Conservation (phyloP, 1,284 basidiomycete species). For the Ceratobasidium sp. region DNA sequence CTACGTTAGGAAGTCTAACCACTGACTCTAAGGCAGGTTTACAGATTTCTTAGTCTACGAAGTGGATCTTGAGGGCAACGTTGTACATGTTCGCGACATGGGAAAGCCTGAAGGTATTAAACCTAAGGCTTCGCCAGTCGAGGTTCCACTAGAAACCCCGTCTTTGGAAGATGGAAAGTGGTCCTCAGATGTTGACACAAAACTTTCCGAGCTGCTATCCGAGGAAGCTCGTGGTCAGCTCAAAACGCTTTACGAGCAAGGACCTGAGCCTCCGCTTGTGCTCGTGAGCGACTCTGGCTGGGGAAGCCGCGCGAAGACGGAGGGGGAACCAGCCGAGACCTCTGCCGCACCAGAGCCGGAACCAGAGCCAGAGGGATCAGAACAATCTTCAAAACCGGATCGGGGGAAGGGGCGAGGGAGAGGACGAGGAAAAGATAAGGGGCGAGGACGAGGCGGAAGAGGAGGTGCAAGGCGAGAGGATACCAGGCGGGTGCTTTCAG, state of each 20-base stretch:
- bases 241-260: constrained; percentile 80
- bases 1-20: neutral
- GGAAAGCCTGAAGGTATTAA: constrained; percentile 67
- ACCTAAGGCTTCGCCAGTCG: constrained; percentile 30
- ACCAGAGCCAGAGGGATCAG: constrained; percentile 52
- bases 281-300: constrained; percentile 71
- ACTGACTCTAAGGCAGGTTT: constrained; percentile 70
- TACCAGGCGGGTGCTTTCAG: constrained; percentile 78
- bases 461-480: constrained; percentile 64
- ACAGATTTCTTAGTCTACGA: constrained; percentile 95
- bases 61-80: constrained; percentile 81
- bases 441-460: constrained; percentile 60
- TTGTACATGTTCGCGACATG: constrained; percentile 82
- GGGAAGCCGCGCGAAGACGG: constrained; percentile 65
- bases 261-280: constrained; percentile 74
- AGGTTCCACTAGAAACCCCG: constrained; percentile 9
- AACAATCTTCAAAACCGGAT: constrained; percentile 28
- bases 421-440: constrained; percentile 60
- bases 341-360: constrained; percentile 49
- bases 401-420: constrained; percentile 56
- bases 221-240: constrained; percentile 71
- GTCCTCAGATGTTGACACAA: constrained; percentile 53
- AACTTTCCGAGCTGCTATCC: constrained; percentile 73
- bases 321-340: constrained; percentile 51
- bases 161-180: constrained; percentile 23